Percentiles rank a stretch among this genome's conserved stretches.
These are phyloP conservation scores for Priceomyces medius DNA, from an alignment of 805 yeast genomes.

Conservation along the genomic window DNA sequence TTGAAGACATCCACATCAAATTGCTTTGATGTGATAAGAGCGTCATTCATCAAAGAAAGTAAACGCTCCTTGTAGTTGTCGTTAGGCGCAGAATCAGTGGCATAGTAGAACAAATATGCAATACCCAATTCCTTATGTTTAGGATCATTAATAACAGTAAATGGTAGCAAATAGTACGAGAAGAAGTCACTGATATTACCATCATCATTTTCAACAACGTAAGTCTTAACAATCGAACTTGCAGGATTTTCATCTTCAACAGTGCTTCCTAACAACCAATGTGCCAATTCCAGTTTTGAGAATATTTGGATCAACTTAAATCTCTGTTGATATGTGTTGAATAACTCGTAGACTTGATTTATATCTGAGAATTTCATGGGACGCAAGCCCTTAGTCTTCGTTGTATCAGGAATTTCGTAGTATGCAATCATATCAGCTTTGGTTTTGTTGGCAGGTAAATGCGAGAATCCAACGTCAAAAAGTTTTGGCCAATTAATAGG, in stretches of 20 bases:
- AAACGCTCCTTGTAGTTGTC: constrained; percentile 57
- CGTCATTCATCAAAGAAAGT: constrained; percentile 62
- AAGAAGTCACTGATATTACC: constrained; percentile 82
- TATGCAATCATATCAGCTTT: constrained; percentile 63
- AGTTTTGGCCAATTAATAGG: constrained; percentile 90
- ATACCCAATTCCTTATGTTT: constrained; percentile 69
- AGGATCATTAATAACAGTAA: constrained; percentile 70
- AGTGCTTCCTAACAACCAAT: constrained; percentile 70
- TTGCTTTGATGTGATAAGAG: constrained; percentile 69
- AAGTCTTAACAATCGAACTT: constrained; percentile 66
- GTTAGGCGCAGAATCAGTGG: constrained; percentile 59
- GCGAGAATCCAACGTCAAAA: constrained; percentile 86
- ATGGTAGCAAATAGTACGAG: constrained; percentile 86
- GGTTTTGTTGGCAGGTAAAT: constrained; percentile 70
- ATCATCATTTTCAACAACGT: constrained; percentile 66
- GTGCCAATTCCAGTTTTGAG: constrained; percentile 64
- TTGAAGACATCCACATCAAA: constrained; percentile 85
- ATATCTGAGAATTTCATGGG: constrained; percentile 59
- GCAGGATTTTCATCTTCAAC: constrained; percentile 14
- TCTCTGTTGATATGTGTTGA: constrained; percentile 60
- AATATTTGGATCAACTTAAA: constrained; percentile 76
- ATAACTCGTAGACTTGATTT: constrained; percentile 58
- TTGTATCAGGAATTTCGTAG: constrained; percentile 53
- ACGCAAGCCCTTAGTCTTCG: constrained; percentile 56
- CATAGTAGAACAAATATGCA: constrained; percentile 89